Conservation (phyloP, 192 early-diverging fungal species). For the Piromyces sp. region DNA sequence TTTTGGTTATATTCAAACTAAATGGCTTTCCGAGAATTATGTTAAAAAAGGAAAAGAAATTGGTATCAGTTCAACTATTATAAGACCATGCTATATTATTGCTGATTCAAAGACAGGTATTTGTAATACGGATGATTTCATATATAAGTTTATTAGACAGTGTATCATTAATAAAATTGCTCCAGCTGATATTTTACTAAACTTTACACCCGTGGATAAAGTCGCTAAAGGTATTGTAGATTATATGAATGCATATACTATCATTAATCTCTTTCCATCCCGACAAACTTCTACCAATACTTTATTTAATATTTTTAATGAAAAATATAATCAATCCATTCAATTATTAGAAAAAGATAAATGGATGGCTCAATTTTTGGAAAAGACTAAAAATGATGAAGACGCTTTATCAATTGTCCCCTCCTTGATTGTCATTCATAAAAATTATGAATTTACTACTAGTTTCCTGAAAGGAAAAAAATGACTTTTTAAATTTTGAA, state of each 20-base stretch:
- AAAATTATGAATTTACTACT: background rate
- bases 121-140: background rate
- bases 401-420: background rate
- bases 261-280: background rate
- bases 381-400: background rate
- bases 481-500: background rate
- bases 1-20: background rate
- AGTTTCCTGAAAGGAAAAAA: background rate
- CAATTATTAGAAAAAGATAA: background rate
- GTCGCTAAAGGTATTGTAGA: background rate
- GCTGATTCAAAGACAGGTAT: background rate
- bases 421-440: background rate
- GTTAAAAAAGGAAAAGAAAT: background rate
- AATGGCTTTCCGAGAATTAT: background rate
- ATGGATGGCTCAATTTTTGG: background rate
- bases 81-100: background rate
- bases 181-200: background rate
- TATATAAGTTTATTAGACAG: background rate
- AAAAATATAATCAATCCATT: background rate
- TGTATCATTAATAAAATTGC: background rate
- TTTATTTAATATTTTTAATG: background rate
- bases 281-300: background rate
- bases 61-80: background rate
- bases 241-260: background rate
- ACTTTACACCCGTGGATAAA: background rate